Conservation (phyloP, 345 rosid species). For the Acer negundo region DNA sequence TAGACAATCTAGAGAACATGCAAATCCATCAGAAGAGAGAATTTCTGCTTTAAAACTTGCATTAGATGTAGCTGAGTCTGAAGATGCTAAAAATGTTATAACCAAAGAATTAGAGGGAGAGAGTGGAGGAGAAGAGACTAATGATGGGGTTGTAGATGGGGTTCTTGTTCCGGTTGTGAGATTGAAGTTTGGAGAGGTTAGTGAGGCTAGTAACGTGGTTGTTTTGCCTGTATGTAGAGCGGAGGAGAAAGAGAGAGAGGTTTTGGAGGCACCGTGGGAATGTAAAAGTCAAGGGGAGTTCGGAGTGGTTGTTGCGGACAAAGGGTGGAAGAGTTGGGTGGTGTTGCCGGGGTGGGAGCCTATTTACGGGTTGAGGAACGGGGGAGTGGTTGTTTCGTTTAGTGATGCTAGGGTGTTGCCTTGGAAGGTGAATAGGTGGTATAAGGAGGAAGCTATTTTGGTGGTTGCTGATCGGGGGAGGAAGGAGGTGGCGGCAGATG, state of each 20-base stretch:
- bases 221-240: slow-evolving; percentile 79
- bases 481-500: slow-evolving; percentile 53
- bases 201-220: slow-evolving; percentile 61
- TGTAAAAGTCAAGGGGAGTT: slow-evolving; percentile 61
- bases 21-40: slow-evolving; percentile 52
- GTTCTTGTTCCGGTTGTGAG: slow-evolving; percentile 72
- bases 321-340: slow-evolving; percentile 88
- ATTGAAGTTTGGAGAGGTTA: slow-evolving; percentile 74
- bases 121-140: slow-evolving; percentile 17
- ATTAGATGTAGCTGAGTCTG: slow-evolving; percentile 59
- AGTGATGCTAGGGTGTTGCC: slow-evolving; percentile 69
- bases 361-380: slow-evolving; percentile 38
- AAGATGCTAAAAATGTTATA: slow-evolving; percentile 54
- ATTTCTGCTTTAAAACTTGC: slow-evolving; percentile 56
- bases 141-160: slow-evolving; percentile 31
- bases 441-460: slow-evolving; percentile 68
- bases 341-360: slow-evolving; percentile 80
- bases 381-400: slow-evolving; percentile 77
- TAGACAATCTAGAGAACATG: slow-evolving; percentile 68
- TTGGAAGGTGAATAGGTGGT: slow-evolving; percentile 73
- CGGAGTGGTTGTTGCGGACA: slow-evolving; percentile 73
- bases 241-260: slow-evolving; percentile 51
- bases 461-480: slow-evolving; percentile 70
- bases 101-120: slow-evolving; percentile 49
- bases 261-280: slow-evolving; percentile 70